Evolutionary conservation across 371 early-diverging fungal genomes (phyloP).

Genomic region (Actinomucor elegans): DNA sequence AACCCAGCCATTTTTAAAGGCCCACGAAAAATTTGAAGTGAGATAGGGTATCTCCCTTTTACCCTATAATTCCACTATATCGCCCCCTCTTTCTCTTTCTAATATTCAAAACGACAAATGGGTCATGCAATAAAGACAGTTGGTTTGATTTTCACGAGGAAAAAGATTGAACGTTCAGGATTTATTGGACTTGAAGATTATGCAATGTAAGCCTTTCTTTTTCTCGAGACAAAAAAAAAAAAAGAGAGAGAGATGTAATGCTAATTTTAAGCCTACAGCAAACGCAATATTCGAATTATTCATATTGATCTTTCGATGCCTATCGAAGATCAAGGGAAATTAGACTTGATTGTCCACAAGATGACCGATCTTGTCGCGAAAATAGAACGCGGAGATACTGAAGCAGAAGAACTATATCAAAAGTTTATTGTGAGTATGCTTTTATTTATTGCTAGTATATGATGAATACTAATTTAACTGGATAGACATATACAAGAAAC

Average conservation of each 20-base stretch:
- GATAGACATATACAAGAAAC: conserved; percentile 26
- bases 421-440: conserved; percentile 29
- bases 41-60: no score
- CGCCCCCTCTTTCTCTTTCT: no score
- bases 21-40: no score
- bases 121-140: conserved; percentile 29
- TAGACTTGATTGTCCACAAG: conserved; percentile 52
- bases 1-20: no score
- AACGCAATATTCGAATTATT: conserved; percentile 32
- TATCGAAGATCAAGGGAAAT: conserved; percentile 30
- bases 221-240: neutral
- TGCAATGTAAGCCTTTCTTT: conserved; percentile 38
- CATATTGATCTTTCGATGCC: conserved; percentile 40
- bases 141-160: conserved; percentile 39
- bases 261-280: no score
- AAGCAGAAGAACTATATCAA: conserved; percentile 25
- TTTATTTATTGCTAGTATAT: neutral
- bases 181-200: conserved; percentile 41
- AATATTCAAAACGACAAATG: no score
- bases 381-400: conserved; percentile 31
- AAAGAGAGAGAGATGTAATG: neutral
- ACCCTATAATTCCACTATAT: no score
- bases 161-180: conserved; percentile 42
- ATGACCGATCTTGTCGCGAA: conserved; percentile 44
- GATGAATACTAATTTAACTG: neutral